Percentiles rank a stretch among this genome's conserved stretches.
phyloP scores from a whole-genome alignment of 345 rosid species.

The Dipteronia sinensis region DNA sequence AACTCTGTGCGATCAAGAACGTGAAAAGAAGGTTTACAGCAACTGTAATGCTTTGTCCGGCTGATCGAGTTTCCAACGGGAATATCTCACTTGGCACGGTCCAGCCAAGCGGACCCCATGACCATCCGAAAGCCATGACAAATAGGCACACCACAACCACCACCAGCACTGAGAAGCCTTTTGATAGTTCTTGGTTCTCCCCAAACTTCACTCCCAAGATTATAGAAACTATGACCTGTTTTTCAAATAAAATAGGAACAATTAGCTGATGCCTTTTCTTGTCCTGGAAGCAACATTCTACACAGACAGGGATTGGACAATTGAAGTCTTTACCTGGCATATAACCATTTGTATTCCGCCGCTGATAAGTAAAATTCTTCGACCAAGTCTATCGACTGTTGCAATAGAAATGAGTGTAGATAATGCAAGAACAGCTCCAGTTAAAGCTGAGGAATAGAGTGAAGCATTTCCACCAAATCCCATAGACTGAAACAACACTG shows the following conservation, averaged over 20 bases:
- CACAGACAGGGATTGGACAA: too few relatives aligned
- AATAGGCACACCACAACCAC: constrained; percentile 77
- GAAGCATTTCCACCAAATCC: constrained; percentile 85
- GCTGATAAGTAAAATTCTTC: constrained; percentile 74
- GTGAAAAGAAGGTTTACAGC: constrained; percentile 91
- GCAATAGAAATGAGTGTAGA: constrained; percentile 84
- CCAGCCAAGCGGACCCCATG: constrained; percentile 99
- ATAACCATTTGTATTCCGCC: constrained; percentile 86
- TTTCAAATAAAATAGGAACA: background rate
- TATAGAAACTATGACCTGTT: constrained; percentile 67
- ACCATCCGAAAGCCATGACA: constrained; percentile 93
- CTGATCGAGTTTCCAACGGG: constrained; percentile 83
- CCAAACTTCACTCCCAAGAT: constrained; percentile 86
- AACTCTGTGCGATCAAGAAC: constrained; percentile 74
- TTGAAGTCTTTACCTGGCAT: constrained; percentile 60
- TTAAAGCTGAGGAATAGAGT: constrained; percentile 85
- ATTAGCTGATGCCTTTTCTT: constrained; percentile 2
- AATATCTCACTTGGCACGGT: constrained; percentile 94
- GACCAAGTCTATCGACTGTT: constrained; percentile 71
- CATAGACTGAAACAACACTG: constrained; percentile 85
- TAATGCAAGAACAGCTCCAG: constrained; percentile 86
- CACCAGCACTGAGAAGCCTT: constrained; percentile 64
- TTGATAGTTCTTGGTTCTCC: constrained; percentile 60
- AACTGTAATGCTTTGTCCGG: constrained; percentile 91
- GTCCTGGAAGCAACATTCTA: background rate